phyloP scores from a whole-genome alignment of 441 rosid species.

The Eruca vesicaria region DNA sequence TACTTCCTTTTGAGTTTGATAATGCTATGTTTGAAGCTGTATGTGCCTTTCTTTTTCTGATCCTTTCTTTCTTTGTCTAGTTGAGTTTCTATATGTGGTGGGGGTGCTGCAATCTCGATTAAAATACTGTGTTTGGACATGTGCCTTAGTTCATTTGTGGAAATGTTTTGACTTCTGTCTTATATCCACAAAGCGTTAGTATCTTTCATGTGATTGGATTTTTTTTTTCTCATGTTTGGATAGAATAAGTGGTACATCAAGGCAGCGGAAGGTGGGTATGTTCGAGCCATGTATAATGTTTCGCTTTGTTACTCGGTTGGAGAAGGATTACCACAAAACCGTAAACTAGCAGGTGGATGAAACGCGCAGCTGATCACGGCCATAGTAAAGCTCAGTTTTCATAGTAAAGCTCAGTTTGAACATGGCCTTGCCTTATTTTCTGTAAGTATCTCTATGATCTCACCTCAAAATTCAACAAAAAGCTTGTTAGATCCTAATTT shows the following conservation, averaged over 20 bases:
- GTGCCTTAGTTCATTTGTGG: constrained; percentile 11
- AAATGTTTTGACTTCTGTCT: background rate
- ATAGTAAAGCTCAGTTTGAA: constrained; percentile 83
- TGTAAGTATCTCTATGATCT: constrained; percentile 36
- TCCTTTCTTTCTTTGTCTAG: background rate
- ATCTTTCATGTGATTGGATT: background rate
- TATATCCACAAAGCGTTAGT: background rate
- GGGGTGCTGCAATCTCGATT: background rate
- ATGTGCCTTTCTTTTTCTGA: constrained; percentile 11
- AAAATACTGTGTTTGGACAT: constrained; percentile 6
- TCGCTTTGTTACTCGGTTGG: constrained; percentile 78
- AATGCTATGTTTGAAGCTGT: too few species aligned
- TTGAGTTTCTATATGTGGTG: constrained; percentile 1
- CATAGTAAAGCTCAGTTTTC: constrained; percentile 87
- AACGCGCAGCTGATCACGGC: constrained; percentile 82
- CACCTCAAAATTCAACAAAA: too few species aligned
- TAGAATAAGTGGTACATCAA: constrained; percentile 80
- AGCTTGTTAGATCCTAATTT: too few species aligned
- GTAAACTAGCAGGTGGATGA: constrained; percentile 82
- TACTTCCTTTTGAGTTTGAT: constrained; percentile 7
- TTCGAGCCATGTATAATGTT: constrained; percentile 81
- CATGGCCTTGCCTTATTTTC: constrained; percentile 77
- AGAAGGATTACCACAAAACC: constrained; percentile 66
- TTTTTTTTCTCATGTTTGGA: constrained; percentile 4
- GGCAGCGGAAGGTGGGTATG: constrained; percentile 86